phyloP scores from a whole-genome alignment of 2,329 filamentous ascomycete species.

The Paecilomyces fulvus region DNA sequence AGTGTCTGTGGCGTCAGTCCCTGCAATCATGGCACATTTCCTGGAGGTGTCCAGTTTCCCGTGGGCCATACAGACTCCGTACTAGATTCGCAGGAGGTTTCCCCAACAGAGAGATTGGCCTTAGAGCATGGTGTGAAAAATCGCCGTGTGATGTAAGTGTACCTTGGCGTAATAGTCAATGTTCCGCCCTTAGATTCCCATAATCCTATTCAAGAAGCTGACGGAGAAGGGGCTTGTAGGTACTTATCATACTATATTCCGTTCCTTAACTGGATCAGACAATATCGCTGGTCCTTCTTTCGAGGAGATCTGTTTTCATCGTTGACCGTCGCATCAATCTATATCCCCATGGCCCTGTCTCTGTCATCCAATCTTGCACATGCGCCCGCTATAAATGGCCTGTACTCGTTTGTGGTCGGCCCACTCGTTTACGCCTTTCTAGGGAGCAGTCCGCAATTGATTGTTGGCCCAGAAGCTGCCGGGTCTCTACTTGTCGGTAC shows the following conservation, averaged over 20 bases:
- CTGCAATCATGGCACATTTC: conserved; percentile 70
- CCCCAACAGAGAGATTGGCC: conserved; percentile 63
- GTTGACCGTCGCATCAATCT: conserved; percentile 95
- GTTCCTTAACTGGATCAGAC: conserved; percentile 78
- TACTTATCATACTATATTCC: conserved; percentile 92
- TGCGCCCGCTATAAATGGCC: conserved; percentile 82
- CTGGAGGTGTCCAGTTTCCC: conserved; percentile 18
- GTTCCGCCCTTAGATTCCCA: neutral
- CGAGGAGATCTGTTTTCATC: conserved; percentile 81
- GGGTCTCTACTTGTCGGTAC: conserved; percentile 84
- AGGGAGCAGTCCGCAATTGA: conserved; percentile 85
- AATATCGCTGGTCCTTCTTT: conserved; percentile 76
- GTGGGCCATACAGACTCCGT: conserved; percentile 35
- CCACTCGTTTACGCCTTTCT: conserved; percentile 85
- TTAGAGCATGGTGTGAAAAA: conserved; percentile 66
- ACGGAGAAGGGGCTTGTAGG: conserved; percentile 37
- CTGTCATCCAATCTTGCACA: conserved; percentile 88
- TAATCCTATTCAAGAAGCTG: neutral
- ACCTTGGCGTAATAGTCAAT: neutral
- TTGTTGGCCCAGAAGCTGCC: conserved; percentile 90
- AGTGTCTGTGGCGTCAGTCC: conserved; percentile 32
- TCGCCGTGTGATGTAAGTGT: conserved; percentile 60
- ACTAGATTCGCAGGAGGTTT: conserved; percentile 56
- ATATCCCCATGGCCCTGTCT: conserved; percentile 93
- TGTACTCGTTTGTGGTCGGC: conserved; percentile 91